phyloP scores from a whole-genome alignment of 2,329 filamentous ascomycete genomes.

The Zymoseptoria passerinii region DNA sequence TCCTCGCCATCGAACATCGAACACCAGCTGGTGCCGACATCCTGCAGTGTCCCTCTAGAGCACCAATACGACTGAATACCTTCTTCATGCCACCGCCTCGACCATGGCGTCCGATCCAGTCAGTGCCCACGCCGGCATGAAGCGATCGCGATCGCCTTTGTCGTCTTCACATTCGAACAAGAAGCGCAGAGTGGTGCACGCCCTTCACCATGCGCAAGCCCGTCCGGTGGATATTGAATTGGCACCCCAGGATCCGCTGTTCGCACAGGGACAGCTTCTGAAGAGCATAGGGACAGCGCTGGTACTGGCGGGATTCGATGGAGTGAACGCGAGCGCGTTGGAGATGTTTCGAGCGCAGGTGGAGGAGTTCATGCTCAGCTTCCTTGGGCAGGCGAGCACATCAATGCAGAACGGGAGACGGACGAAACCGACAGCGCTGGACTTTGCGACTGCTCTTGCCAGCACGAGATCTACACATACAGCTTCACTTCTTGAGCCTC shows the following conservation, averaged over 20 bases:
- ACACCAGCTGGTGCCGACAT: background rate
- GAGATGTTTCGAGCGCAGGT: constrained; percentile 47
- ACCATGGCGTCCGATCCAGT: constrained; percentile 11
- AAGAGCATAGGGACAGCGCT: constrained; percentile 48
- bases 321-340: constrained; percentile 47
- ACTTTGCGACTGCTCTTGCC: constrained; percentile 49
- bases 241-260: constrained; percentile 42
- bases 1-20: background rate
- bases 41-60: background rate
- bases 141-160: constrained; percentile 10
- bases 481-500: constrained; percentile 33
- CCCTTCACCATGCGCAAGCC: constrained; percentile 21
- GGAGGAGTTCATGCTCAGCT: constrained; percentile 52
- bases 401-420: constrained; percentile 53
- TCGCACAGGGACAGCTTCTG: constrained; percentile 47
- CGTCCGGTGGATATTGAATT: constrained; percentile 25
- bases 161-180: constrained; percentile 8
- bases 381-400: constrained; percentile 46
- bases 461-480: constrained; percentile 27
- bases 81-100: background rate
- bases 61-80: background rate
- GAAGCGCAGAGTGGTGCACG: constrained; percentile 18
- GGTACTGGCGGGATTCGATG: constrained; percentile 46
- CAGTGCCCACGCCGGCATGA: constrained; percentile 8
- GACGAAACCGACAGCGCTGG: constrained; percentile 47